A percentile compares a stretch with the other conserved stretches of the same genome.
Evolutionary conservation across 176 grass and related monocot species (phyloP).

Genomic region (Ampelocalamus luodianensis): DNA sequence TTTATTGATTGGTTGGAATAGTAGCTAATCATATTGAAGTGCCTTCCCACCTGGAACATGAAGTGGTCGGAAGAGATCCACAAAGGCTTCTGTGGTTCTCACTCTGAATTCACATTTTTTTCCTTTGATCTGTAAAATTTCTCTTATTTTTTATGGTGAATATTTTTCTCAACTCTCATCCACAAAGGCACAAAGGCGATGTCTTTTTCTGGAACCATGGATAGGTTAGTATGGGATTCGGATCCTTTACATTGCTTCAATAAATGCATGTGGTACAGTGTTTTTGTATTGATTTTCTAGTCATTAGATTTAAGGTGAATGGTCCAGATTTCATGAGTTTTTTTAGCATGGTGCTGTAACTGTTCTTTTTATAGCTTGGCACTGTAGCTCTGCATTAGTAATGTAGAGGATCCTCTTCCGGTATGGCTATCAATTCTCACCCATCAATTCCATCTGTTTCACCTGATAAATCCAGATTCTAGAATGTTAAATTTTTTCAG

Average conservation of each 20-base stretch:
- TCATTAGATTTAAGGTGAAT: too few relatives aligned
- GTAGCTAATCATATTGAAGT: neutral
- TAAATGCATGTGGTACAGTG: too few relatives aligned
- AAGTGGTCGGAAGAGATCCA: neutral
- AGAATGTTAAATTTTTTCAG: conserved; percentile 1
- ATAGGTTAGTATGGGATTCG: neutral
- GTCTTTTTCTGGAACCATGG: conserved; percentile 9
- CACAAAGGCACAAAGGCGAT: conserved; percentile 31
- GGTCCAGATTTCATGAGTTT: too few relatives aligned
- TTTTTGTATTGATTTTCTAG: too few relatives aligned
- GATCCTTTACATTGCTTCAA: too few relatives aligned
- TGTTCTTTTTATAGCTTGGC: too few relatives aligned
- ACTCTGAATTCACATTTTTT: neutral
- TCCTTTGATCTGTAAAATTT: neutral
- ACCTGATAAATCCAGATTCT: neutral
- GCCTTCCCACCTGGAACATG: conserved; percentile 7
- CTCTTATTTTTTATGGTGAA: conserved; percentile 20
- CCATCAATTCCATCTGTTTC: neutral
- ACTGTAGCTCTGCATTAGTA: too few relatives aligned
- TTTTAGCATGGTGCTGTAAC: too few relatives aligned
- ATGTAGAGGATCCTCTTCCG: too few relatives aligned
- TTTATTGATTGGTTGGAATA: conserved; percentile 12
- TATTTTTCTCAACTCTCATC: neutral
- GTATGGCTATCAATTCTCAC: neutral
- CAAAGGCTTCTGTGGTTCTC: neutral